Evolutionary conservation across 2,329 filamentous ascomycete species (phyloP).

Genomic region (Neoascochyta sp.): DNA sequence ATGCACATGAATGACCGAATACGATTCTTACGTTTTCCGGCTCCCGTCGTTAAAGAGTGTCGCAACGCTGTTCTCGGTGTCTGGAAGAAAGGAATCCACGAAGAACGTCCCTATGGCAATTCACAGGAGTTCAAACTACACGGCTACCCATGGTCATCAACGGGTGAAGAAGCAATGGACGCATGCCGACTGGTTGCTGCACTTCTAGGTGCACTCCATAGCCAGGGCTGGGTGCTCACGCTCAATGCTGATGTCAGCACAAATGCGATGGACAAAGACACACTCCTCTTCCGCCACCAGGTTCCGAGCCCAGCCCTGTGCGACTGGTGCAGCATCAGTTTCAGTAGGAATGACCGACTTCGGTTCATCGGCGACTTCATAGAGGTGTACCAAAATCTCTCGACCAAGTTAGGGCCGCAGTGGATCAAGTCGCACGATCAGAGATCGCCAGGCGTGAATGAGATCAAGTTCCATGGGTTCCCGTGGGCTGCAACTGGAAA

Average conservation of each 20-base stretch:
- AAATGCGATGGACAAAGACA: slow-evolving; percentile 34
- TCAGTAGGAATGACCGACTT: slow-evolving; percentile 24
- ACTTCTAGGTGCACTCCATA: slow-evolving; percentile 34
- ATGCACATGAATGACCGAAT: slow-evolving; percentile 21
- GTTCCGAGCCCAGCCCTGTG: slow-evolving; percentile 31
- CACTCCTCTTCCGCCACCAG: slow-evolving; percentile 40
- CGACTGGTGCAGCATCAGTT: slow-evolving; percentile 40
- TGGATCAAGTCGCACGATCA: slow-evolving; percentile 10
- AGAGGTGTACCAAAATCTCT: slow-evolving; percentile 9
- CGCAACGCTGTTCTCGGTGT: slow-evolving; percentile 18
- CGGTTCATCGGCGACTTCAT: slow-evolving; percentile 31
- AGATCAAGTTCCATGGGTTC: slow-evolving; percentile 37
- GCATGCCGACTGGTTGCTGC: slow-evolving; percentile 32
- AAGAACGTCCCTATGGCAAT: slow-evolving; percentile 28
- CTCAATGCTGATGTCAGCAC: slow-evolving; percentile 37
- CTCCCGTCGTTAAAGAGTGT: slow-evolving; percentile 22
- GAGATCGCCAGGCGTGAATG: slow-evolving; percentile 13
- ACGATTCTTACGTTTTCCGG: slow-evolving; percentile 39
- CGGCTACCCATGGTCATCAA: slow-evolving; percentile 36
- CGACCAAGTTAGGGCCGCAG: slow-evolving; percentile 7
- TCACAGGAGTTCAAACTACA: slow-evolving; percentile 39
- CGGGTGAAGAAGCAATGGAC: slow-evolving; percentile 24
- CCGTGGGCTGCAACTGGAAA: slow-evolving; percentile 32
- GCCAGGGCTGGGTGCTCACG: slow-evolving; percentile 39
- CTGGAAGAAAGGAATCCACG: slow-evolving; percentile 34